Percentiles rank a stretch among this genome's conserved stretches.
phyloP scores from a whole-genome alignment of 2,329 filamentous ascomycete genomes.

The Aureobasidium sp. region DNA sequence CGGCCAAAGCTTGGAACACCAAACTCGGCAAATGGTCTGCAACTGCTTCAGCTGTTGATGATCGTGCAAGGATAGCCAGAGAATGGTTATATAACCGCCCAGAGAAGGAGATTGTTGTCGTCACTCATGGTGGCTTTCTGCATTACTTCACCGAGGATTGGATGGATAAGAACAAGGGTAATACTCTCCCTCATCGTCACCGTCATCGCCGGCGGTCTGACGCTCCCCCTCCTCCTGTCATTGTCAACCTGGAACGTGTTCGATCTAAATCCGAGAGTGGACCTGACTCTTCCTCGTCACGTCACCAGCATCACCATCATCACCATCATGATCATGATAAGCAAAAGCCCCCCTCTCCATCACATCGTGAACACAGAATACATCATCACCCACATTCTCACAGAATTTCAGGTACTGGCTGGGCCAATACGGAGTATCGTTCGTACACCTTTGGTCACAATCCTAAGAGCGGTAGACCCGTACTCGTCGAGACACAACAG shows the following conservation, averaged over 20 bases:
- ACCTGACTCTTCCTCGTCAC: not conserved
- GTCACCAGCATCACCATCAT: not conserved
- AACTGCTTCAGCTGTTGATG: conserved; percentile 45
- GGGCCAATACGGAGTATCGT: conserved; percentile 65
- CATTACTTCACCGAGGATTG: conserved; percentile 83
- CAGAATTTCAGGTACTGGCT: conserved; percentile 53
- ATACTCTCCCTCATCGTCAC: conserved; percentile 8
- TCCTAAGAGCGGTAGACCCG: conserved; percentile 15
- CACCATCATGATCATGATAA: not conserved
- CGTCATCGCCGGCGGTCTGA: conserved; percentile 7
- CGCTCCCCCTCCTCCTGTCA: not conserved
- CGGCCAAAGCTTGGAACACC: conserved; percentile 57
- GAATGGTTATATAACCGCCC: conserved; percentile 44
- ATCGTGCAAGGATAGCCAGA: conserved; percentile 54
- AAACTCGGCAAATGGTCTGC: conserved; percentile 49
- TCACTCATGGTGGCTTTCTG: conserved; percentile 75
- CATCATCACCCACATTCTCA: conserved; percentile 12
- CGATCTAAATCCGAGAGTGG: not conserved
- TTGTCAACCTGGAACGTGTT: not conserved
- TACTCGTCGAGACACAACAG: conserved; percentile 41
- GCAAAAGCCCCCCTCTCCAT: not conserved
- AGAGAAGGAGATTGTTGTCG: conserved; percentile 63
- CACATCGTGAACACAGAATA: not conserved
- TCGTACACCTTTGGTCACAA: conserved; percentile 39
- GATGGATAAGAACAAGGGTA: conserved; percentile 44